Evolutionary conservation across 2,329 filamentous ascomycete species (phyloP).

Genomic region (Westerdykella aurantiaca): DNA sequence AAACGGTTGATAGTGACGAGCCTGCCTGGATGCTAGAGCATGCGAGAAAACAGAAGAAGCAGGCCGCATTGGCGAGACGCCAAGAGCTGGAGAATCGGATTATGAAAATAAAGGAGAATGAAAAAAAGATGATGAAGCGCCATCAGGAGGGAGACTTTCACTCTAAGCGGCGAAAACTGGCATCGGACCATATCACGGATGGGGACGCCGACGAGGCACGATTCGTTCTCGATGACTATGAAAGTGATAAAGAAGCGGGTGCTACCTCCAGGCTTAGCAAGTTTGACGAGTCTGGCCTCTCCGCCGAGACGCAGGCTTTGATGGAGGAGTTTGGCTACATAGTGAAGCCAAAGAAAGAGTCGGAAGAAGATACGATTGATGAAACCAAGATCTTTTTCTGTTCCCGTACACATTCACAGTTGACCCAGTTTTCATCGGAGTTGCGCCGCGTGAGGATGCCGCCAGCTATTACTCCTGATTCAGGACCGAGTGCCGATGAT

Average conservation of each 20-base stretch:
- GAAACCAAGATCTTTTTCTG: conserved; percentile 86
- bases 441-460: conserved; percentile 73
- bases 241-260: conserved; percentile 53
- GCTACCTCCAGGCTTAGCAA: conserved; percentile 8
- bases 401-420: conserved; percentile 85
- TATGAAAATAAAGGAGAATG: conserved; percentile 55
- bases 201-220: conserved; percentile 52
- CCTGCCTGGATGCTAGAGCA: conserved; percentile 82
- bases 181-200: conserved; percentile 4
- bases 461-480: conserved; percentile 51
- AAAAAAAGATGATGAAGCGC: conserved; percentile 55
- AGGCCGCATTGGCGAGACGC: conserved; percentile 60
- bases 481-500: conserved; percentile 4
- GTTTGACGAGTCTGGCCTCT: conserved; percentile 49
- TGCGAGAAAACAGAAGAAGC: conserved; percentile 61
- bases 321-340: conserved; percentile 55
- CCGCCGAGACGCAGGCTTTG: conserved; percentile 67
- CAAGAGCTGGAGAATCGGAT: conserved; percentile 70
- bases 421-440: conserved; percentile 82
- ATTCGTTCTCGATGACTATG: conserved; percentile 71
- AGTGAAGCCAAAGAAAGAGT: conserved; percentile 28
- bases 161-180: conserved; percentile 40
- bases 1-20: conserved; percentile 57
- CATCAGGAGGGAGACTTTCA: conserved; percentile 44
- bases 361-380: conserved; percentile 53